Evolutionary conservation across 441 rosid genomes (phyloP).

Genomic region (Metrosideros polymorpha): DNA sequence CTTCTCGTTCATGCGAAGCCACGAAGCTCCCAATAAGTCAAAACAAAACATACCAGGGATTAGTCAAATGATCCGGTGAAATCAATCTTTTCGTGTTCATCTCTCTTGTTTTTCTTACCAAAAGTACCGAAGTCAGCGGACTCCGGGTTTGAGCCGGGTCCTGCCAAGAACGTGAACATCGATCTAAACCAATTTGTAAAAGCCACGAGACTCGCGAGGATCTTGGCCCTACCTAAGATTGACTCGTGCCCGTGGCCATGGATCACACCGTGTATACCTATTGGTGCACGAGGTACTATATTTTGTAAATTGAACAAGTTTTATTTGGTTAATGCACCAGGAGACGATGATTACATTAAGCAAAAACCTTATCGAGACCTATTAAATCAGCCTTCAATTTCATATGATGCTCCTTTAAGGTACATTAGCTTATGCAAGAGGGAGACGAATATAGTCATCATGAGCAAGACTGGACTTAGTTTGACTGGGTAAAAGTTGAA

Average conservation of each 20-base stretch:
- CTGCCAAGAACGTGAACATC: not conserved
- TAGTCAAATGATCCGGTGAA: not conserved
- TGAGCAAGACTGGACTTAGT: not conserved
- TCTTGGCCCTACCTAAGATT: not conserved
- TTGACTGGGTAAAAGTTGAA: not conserved
- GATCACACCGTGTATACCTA: not conserved
- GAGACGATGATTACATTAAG: not conserved
- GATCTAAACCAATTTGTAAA: not conserved
- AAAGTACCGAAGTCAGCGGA: not conserved
- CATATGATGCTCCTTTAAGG: not conserved
- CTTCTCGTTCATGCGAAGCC: not conserved
- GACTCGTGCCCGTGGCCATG: not conserved
- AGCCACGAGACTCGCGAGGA: not conserved
- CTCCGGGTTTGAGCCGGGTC: not conserved
- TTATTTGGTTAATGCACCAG: not conserved
- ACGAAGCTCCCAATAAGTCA: not conserved
- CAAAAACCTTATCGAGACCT: not conserved
- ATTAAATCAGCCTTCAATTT: not conserved
- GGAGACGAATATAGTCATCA: not conserved
- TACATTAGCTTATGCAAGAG: not conserved
- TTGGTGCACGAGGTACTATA: not conserved
- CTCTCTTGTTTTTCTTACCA: not conserved
- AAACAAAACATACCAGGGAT: not conserved
- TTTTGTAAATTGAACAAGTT: not conserved
- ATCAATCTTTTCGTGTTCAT: not conserved